These are phyloP conservation scores for Colletotrichum eleusines DNA, from an alignment of 2,329 filamentous ascomycete species.

Conservation along the genomic window DNA sequence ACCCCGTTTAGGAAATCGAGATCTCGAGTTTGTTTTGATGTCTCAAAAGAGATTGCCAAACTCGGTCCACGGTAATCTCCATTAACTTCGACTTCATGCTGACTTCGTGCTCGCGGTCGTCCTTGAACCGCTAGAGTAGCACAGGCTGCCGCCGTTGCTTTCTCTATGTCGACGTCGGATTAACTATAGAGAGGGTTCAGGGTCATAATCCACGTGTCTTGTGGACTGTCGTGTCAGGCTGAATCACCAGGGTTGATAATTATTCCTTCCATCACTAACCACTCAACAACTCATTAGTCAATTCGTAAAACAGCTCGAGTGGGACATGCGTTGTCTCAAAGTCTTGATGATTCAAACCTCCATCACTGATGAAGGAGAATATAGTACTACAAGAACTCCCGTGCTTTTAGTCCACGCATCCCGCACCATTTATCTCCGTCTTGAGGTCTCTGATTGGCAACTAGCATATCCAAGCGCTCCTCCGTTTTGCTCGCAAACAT, in stretches of 20 bases:
- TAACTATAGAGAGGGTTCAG: background rate
- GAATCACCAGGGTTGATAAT: background rate
- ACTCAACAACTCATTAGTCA: background rate
- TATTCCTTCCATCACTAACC: background rate
- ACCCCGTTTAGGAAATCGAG: background rate
- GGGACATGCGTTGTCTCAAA: no score
- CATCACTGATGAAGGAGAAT: background rate
- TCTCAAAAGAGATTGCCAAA: conserved; percentile 4
- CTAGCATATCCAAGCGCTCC: background rate
- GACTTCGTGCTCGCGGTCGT: background rate
- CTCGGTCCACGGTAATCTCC: background rate
- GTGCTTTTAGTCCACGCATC: background rate
- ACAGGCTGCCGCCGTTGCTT: background rate
- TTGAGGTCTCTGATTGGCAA: background rate
- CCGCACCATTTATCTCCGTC: background rate
- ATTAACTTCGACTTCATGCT: background rate
- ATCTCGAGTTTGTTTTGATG: conserved; percentile 19
- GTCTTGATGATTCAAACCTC: background rate
- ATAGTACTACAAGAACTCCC: background rate
- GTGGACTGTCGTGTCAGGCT: background rate
- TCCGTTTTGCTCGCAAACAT: background rate
- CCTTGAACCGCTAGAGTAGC: background rate
- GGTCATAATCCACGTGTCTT: background rate
- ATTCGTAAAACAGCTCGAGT: background rate
- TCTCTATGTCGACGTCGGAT: no score